These are phyloP conservation scores for Phytophthora sojae DNA, from an alignment of 352 stramenopile genomes.

Conservation along the genomic window DNA sequence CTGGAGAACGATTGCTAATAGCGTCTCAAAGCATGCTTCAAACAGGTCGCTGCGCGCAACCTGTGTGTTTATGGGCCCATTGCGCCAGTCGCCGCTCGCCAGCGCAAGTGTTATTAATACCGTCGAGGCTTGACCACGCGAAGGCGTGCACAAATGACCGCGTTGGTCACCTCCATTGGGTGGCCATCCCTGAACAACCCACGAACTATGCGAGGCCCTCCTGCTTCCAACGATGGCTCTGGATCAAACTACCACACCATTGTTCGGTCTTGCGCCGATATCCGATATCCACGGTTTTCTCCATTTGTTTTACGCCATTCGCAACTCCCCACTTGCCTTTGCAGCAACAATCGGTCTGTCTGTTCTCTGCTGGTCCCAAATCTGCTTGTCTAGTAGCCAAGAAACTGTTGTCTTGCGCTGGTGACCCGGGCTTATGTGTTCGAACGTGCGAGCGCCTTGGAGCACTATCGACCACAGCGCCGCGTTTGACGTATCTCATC, in stretches of 20 bases:
- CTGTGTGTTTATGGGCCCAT: background rate
- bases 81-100: background rate
- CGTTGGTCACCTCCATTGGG: too few relatives aligned
- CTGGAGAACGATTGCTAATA: background rate
- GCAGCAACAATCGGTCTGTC: slow-evolving; percentile 4
- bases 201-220: background rate
- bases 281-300: background rate
- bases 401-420: slow-evolving; percentile 1
- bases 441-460: slow-evolving; percentile 1
- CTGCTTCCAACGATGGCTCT: too few relatives aligned
- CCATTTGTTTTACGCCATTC: background rate
- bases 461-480: background rate
- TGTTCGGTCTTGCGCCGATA: slow-evolving; percentile 1
- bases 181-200: background rate
- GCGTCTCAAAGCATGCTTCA: too few relatives aligned
- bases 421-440: slow-evolving; percentile 21
- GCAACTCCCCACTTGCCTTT: slow-evolving; percentile 12
- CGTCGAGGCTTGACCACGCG: too few relatives aligned
- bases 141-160: too few relatives aligned
- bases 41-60: too few relatives aligned
- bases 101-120: too few relatives aligned
- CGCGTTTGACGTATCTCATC: slow-evolving; percentile 25
- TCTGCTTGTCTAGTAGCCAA: slow-evolving; percentile 6
- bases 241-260: background rate
- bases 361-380: slow-evolving; percentile 16